Evolutionary conservation across 257 asterid species (phyloP), one percentile per base, ranked within the genome.

Genomic region (Fraxinus anomala): DNA sequence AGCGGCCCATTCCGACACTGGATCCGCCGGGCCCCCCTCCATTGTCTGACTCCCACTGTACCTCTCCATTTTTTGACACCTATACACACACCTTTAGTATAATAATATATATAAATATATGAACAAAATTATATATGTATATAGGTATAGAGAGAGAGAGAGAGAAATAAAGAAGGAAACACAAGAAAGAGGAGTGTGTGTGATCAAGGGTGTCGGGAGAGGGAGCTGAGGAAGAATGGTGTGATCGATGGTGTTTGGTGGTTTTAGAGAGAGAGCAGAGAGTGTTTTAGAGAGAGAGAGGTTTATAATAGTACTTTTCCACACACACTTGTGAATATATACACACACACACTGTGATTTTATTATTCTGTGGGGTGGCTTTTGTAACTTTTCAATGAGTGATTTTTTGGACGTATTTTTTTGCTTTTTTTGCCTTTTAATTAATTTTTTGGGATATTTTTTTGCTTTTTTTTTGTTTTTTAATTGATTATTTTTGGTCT

Each of bases 1-100:
- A 23, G 86, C 82, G 70, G 85, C 83, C 96, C 94, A 89, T 84
- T 89, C 94, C 80, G 82, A 88, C 68, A 83, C 94, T 82, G 92
- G 92, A 87, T 88, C 92, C 85, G 80, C 86, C 76, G 85, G 81
- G 24, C 56, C 80, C 79, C 80, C 80, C 87, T 89, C 94, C 90
- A 81, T 85, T 80, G 85, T 76, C 79, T 74, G 89, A 81, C 84
- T 81, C 89, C 86, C 88, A 78, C 88, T 75, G 63, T 82, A 83
- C 87, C 88, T 86, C 78, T 86, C 91, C 94, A 91, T 88, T 72
- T 68, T 54, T 54, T 9, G 13, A 36, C 23, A 76, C 30, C 75
- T 68, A 17, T 12, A 54, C 28, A 70, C 47, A 51, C 28, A 13
- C 24, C 21, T 47, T 47, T 14, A 16, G 59, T 47, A 16, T 47